phyloP scores from a whole-genome alignment of 169 alveolate genomes.

The Miamiensis avidus region DNA sequence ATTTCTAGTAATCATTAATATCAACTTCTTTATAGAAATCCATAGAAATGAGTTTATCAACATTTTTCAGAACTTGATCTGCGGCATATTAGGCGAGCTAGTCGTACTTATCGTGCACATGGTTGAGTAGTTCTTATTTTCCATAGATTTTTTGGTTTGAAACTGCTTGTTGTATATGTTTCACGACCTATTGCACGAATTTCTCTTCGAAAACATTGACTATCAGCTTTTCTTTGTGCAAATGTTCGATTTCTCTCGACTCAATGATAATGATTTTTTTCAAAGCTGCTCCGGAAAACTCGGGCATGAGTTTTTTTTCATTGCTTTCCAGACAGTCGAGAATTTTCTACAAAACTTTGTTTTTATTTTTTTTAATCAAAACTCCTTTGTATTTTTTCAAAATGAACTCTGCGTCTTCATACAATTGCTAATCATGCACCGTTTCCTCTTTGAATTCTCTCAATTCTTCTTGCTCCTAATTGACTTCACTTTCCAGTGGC shows the following conservation, averaged over 20 bases:
- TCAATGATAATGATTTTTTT: background rate
- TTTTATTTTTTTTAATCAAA: too few species aligned
- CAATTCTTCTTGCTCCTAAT: background rate
- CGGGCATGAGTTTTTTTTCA: background rate
- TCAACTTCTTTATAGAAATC: background rate
- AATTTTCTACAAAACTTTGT: background rate
- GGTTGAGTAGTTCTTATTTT: too few species aligned
- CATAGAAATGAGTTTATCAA: background rate
- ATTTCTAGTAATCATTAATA: background rate
- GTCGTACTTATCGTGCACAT: background rate
- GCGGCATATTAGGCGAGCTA: background rate
- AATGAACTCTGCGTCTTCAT: background rate
- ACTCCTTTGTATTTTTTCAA: background rate
- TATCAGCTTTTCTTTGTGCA: background rate
- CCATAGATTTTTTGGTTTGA: background rate
- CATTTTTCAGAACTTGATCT: background rate
- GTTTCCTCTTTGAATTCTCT: background rate
- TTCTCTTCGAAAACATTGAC: background rate
- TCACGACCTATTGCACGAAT: background rate
- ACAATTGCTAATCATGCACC: background rate
- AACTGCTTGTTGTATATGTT: too few species aligned
- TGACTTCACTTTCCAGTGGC: background rate
- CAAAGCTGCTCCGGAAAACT: background rate
- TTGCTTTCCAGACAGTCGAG: background rate
- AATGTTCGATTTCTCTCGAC: background rate